Percentiles rank a stretch among this genome's conserved stretches.
Conservation (phyloP, 169 alveolate species). For the Cryptosporidium sp. region DNA sequence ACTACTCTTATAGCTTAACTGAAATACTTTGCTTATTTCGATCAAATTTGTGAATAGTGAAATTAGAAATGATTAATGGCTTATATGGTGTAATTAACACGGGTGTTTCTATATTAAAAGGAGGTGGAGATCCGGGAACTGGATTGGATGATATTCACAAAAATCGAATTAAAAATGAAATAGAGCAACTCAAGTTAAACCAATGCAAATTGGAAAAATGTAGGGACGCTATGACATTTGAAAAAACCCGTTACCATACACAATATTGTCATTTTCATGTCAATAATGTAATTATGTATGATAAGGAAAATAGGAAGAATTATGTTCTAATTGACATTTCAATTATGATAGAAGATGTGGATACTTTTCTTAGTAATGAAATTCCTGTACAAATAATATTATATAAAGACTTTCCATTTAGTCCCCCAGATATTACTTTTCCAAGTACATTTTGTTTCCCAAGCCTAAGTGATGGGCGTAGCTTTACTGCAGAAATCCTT, state of each 20-base stretch:
- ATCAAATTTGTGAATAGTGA: not conserved
- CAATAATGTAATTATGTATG: slow-evolving; percentile 45
- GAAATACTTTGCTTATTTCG: not conserved
- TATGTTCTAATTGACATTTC: slow-evolving; percentile 51
- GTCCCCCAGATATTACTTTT: slow-evolving; percentile 63
- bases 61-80: slow-evolving; percentile 34
- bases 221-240: not conserved
- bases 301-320: slow-evolving; percentile 13
- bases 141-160: slow-evolving; percentile 42
- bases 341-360: slow-evolving; percentile 9
- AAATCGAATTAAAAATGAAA: slow-evolving; percentile 67
- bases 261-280: slow-evolving; percentile 39
- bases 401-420: slow-evolving; percentile 68
- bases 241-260: not conserved
- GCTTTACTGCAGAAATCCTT: slow-evolving; percentile 45
- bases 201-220: slow-evolving; percentile 45
- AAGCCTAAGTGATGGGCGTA: slow-evolving; percentile 71
- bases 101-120: not conserved
- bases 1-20: not conserved
- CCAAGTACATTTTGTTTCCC: slow-evolving; percentile 74
- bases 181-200: slow-evolving; percentile 31
- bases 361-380: slow-evolving; percentile 5
- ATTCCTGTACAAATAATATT: slow-evolving; percentile 29
- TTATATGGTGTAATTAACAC: not conserved
- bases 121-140: not conserved